phyloP scores from a whole-genome alignment of 2,329 filamentous ascomycete species.

The Talaromyces sp. region DNA sequence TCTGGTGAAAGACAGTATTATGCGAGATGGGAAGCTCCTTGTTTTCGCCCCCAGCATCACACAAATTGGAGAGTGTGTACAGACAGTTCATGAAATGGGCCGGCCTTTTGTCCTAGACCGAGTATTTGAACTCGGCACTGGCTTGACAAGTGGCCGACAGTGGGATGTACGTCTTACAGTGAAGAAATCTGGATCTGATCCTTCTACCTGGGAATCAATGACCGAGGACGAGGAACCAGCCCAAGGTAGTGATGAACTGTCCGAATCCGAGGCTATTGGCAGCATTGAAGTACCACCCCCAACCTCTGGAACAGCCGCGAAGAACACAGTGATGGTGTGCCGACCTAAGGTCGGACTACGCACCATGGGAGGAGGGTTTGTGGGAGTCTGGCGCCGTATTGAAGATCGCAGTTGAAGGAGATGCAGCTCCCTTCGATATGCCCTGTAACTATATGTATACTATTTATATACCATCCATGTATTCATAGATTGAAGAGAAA shows the following conservation, averaged over 20 bases:
- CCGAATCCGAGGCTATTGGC: not conserved
- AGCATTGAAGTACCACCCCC: not conserved
- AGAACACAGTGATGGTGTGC: slow-evolving; percentile 49
- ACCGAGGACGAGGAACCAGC: slow-evolving; percentile 13
- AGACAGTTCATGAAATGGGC: slow-evolving; percentile 54
- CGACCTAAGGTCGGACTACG: slow-evolving; percentile 54
- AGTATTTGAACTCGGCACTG: slow-evolving; percentile 50
- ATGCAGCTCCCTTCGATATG: not conserved
- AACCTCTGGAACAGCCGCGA: not conserved
- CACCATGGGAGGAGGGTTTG: slow-evolving; percentile 55
- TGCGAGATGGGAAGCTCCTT: slow-evolving; percentile 65
- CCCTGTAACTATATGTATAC: not conserved
- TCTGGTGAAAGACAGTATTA: slow-evolving; percentile 57
- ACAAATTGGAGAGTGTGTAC: slow-evolving; percentile 69
- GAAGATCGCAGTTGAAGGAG: slow-evolving; percentile 27
- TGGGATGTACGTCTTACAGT: slow-evolving; percentile 51
- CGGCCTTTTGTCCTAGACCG: slow-evolving; percentile 57
- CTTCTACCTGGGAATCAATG: slow-evolving; percentile 31
- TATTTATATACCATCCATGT: not conserved
- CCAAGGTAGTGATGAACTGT: slow-evolving; percentile 1
- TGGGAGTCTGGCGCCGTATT: slow-evolving; percentile 53
- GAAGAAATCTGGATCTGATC: slow-evolving; percentile 40
- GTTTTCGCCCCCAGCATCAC: slow-evolving; percentile 79
- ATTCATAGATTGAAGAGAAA: not conserved
- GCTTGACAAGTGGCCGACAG: slow-evolving; percentile 49